phyloP scores from a whole-genome alignment of 2,329 filamentous ascomycete species.

The Hymenoscyphus linearis region DNA sequence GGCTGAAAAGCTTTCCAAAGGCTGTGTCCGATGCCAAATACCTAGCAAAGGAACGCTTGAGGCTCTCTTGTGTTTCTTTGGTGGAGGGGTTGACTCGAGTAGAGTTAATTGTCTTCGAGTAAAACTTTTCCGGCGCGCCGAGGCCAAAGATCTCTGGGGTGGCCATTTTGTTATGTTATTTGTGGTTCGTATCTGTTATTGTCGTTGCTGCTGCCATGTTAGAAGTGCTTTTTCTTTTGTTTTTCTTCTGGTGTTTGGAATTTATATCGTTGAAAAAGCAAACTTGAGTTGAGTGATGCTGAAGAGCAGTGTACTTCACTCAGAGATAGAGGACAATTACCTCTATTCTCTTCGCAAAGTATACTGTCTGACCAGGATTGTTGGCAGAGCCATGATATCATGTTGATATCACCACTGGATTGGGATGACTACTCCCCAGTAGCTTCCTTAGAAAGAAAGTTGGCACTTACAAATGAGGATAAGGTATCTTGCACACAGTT shows the following conservation, averaged over 20 bases:
- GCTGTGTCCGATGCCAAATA: constrained; percentile 29
- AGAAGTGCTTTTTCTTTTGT: not conserved
- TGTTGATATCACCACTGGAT: not conserved
- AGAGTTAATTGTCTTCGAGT: constrained; percentile 24
- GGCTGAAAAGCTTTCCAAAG: constrained; percentile 41
- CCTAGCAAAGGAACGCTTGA: constrained; percentile 31
- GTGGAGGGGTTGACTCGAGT: constrained; percentile 22
- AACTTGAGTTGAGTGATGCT: not conserved
- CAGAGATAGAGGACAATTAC: not conserved
- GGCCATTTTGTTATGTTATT: constrained; percentile 21
- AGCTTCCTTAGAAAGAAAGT: not conserved
- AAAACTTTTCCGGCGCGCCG: constrained; percentile 25
- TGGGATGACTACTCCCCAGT: not conserved
- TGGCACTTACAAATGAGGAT: not conserved
- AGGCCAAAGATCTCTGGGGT: constrained; percentile 22
- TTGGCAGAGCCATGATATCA: not conserved
- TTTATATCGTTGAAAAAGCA: not conserved
- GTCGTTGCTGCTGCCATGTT: not conserved
- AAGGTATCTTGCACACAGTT: not conserved
- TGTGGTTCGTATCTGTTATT: not conserved
- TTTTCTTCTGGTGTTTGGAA: not conserved
- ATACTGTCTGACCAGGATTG: not conserved
- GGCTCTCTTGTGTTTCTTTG: constrained; percentile 28
- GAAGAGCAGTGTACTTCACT: not conserved
- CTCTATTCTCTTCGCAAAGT: not conserved